Evolutionary conservation across 164 flowering plant species (phyloP).

Genomic region (Annona cherimola): DNA sequence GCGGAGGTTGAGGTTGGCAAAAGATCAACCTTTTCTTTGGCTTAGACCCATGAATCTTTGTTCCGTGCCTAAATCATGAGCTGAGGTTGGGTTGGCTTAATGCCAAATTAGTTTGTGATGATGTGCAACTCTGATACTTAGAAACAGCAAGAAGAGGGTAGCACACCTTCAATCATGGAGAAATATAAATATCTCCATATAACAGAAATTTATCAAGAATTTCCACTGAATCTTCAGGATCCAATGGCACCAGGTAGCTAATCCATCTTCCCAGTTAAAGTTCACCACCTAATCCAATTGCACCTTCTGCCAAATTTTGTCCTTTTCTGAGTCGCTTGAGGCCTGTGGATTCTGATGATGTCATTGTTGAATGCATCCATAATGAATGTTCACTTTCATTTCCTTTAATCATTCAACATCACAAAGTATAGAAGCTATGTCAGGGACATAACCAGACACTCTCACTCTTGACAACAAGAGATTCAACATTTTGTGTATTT

Average conservation of each 20-base stretch:
- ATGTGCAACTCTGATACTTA: too few species aligned
- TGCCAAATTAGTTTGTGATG: too few species aligned
- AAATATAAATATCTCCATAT: not conserved
- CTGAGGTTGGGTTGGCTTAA: too few species aligned
- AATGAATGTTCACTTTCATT: not conserved
- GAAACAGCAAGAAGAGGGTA: too few species aligned
- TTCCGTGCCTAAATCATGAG: too few species aligned
- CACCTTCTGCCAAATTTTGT: not conserved
- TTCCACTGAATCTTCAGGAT: not conserved
- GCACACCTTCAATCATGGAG: not conserved
- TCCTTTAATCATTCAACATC: slow-evolving; percentile 14
- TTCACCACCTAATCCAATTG: not conserved
- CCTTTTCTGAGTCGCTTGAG: not conserved
- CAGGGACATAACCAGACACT: slow-evolving; percentile 5
- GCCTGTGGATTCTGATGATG: not conserved
- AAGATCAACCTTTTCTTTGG: too few species aligned
- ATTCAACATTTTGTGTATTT: slow-evolving; percentile 41
- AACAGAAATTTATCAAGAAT: too few species aligned
- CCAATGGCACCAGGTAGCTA: not conserved
- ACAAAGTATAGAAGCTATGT: slow-evolving; percentile 8
- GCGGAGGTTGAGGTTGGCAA: too few species aligned
- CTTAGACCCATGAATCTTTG: too few species aligned
- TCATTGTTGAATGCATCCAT: not conserved
- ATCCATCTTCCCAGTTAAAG: not conserved
- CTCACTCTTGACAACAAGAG: slow-evolving; percentile 36